A percentile compares a stretch with the other conserved stretches of the same genome.
phyloP scores from a whole-genome alignment of 345 rosid genomes.

The Turritis glabra region DNA sequence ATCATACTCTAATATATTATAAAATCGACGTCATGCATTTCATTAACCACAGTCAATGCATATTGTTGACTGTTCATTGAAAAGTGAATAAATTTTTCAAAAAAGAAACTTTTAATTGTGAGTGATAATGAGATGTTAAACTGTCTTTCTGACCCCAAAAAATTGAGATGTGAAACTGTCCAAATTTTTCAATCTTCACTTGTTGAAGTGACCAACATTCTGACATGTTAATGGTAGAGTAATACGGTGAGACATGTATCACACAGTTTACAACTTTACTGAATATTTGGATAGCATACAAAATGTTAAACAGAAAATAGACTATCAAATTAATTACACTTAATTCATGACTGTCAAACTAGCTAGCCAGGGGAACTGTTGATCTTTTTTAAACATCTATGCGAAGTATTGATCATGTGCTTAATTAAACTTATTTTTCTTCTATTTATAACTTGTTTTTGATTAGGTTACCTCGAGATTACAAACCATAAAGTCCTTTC shows the following conservation, averaged over 20 bases:
- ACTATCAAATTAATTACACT: background rate
- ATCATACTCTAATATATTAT: too few relatives aligned
- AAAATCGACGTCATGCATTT: background rate
- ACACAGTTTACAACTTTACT: constrained; percentile 1
- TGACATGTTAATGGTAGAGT: background rate
- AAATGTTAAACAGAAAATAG: background rate
- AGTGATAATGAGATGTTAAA: background rate
- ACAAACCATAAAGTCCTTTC: constrained; percentile 30
- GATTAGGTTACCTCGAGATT: constrained; percentile 37
- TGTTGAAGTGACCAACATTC: background rate
- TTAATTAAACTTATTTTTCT: background rate
- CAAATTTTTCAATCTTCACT: background rate
- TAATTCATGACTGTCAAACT: background rate
- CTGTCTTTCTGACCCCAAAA: background rate
- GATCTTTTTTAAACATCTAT: background rate
- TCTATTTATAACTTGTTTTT: background rate
- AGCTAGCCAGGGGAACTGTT: constrained; percentile 6
- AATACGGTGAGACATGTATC: constrained; percentile 1
- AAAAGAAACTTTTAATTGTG: background rate
- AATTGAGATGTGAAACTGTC: background rate
- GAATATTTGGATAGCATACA: background rate
- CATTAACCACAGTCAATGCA: background rate
- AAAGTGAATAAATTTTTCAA: too few relatives aligned
- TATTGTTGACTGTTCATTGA: background rate
- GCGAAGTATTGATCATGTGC: constrained; percentile 26